phyloP scores from a whole-genome alignment of 2,329 filamentous ascomycete species.

The Aschersonia sp. region DNA sequence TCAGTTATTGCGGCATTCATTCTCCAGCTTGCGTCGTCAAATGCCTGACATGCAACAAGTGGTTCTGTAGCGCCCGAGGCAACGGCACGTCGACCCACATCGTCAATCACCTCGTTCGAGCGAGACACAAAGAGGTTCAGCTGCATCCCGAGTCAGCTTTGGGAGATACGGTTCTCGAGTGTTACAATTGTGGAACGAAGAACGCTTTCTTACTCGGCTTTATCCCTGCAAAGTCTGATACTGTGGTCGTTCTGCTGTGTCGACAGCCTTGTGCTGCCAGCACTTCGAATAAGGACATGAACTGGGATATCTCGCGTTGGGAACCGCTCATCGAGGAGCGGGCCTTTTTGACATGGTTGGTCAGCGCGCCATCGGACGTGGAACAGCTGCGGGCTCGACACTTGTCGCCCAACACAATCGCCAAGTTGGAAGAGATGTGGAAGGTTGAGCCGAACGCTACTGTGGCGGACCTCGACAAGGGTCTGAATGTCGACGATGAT shows the following conservation, averaged over 20 bases:
- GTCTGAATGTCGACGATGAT: slow-evolving; percentile 83
- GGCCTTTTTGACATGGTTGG: slow-evolving; percentile 88
- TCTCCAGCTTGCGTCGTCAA: slow-evolving; percentile 92
- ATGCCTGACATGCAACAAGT: slow-evolving; percentile 89
- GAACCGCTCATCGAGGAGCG: slow-evolving; percentile 95
- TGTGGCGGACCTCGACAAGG: slow-evolving; percentile 81
- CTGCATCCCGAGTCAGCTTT: slow-evolving; percentile 85
- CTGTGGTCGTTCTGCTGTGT: slow-evolving; percentile 90
- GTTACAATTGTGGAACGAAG: slow-evolving; percentile 99
- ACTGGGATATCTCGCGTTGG: slow-evolving; percentile 97
- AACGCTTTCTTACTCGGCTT: slow-evolving; percentile 97
- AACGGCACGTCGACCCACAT: slow-evolving; percentile 97
- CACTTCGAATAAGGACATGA: slow-evolving; percentile 97
- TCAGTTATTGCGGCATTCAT: slow-evolving; percentile 91
- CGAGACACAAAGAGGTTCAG: slow-evolving; percentile 96
- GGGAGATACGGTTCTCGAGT: slow-evolving; percentile 92
- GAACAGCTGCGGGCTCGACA: slow-evolving; percentile 93
- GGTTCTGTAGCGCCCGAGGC: slow-evolving; percentile 96
- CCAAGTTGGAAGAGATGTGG: slow-evolving; percentile 95
- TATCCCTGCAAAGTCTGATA: slow-evolving; percentile 96
- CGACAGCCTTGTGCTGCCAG: slow-evolving; percentile 91
- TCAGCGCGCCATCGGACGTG: slow-evolving; percentile 75
- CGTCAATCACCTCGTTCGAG: slow-evolving; percentile 92
- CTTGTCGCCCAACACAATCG: slow-evolving; percentile 84
- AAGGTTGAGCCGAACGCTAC: slow-evolving; percentile 87